Evolutionary conservation across 805 yeast species (phyloP).

Genomic region (Clavispora phyllophila): DNA sequence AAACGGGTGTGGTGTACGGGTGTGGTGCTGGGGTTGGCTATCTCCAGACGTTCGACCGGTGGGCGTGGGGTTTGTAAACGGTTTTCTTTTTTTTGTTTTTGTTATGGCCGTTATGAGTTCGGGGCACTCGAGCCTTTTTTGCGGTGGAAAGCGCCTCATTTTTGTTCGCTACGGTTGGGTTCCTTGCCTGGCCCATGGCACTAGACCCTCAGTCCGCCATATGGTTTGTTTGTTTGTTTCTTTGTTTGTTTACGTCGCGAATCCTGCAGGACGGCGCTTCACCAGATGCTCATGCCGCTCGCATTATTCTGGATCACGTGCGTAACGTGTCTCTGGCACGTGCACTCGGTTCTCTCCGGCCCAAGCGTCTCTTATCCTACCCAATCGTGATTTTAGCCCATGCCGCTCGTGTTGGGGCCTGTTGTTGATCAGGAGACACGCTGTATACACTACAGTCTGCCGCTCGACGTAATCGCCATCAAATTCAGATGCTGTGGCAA

Average conservation of each 20-base stretch:
- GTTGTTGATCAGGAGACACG: conserved; percentile 29
- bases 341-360: no score
- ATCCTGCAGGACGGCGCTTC: neutral
- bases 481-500: conserved; percentile 33
- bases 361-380: no score
- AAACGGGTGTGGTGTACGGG: conserved; percentile 1
- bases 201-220: neutral
- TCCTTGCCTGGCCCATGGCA: neutral
- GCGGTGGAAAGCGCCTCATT: no score
- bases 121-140: no score
- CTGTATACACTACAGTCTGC: conserved; percentile 33
- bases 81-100: no score
- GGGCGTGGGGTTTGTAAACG: no score
- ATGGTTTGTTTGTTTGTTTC: neutral
- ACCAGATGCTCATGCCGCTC: neutral
- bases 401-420: conserved; percentile 9
- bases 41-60: no score
- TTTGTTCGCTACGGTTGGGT: neutral
- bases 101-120: no score
- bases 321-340: neutral
- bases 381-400: no score
- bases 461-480: conserved; percentile 34
- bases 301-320: neutral
- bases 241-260: neutral
- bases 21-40: neutral